These are phyloP conservation scores for Solanum etuberosum DNA, from an alignment of 257 asterid species.

Conservation along the genomic window DNA sequence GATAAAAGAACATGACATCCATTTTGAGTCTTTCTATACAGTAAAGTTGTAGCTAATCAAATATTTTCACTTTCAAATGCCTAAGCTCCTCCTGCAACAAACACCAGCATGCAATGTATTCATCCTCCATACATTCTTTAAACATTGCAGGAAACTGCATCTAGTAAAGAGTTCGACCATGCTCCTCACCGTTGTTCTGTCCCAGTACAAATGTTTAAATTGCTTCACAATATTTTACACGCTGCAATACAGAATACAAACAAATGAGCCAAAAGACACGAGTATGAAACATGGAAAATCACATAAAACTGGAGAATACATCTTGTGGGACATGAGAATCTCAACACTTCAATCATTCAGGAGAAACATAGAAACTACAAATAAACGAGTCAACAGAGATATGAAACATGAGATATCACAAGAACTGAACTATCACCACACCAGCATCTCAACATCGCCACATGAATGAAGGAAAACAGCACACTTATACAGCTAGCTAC, in stretches of 20 bases:
- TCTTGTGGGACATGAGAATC: background rate
- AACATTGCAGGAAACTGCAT: background rate
- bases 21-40: background rate
- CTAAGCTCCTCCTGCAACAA: background rate
- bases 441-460: background rate
- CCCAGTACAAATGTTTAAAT: background rate
- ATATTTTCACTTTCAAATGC: background rate
- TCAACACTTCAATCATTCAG: background rate
- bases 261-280: background rate
- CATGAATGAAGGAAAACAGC: background rate
- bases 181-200: background rate
- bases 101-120: background rate
- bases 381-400: background rate
- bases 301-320: background rate
- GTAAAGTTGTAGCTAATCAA: background rate
- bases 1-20: background rate
- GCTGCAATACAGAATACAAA: constrained; percentile 20
- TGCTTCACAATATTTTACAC: constrained; percentile 43
- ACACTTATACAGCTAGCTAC: background rate
- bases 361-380: background rate
- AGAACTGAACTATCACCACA: background rate
- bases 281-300: background rate
- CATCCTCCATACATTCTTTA: background rate
- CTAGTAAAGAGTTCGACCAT: background rate
- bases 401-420: background rate